phyloP scores from a whole-genome alignment of 306 rosid species.

The Bauhinia variegata region DNA sequence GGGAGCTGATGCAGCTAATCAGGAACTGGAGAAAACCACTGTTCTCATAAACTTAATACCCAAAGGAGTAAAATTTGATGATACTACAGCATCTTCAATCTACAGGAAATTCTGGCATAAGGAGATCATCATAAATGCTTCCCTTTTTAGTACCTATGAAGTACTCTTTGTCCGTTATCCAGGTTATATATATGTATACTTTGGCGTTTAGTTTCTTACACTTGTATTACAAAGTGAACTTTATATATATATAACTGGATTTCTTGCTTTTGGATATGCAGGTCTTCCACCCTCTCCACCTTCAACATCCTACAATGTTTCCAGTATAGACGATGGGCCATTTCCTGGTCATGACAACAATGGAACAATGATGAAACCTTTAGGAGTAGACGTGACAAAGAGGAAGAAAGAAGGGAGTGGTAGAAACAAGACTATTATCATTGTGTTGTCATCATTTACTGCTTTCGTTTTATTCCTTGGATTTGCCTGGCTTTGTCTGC shows the following conservation, averaged over 20 bases:
- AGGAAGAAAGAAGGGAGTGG: conserved; percentile 54
- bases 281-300: conserved; percentile 99
- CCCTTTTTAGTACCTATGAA: conserved; percentile 76
- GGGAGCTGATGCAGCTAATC: conserved; percentile 86
- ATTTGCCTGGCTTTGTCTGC: conserved; percentile 65
- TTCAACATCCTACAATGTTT: conserved; percentile 52
- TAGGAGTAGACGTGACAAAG: conserved; percentile 79
- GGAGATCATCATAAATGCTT: conserved; percentile 60
- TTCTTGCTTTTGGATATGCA: conserved; percentile 46
- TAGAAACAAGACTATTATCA: conserved; percentile 53
- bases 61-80: conserved; percentile 62
- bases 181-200: conserved; percentile 67
- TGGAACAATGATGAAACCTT: conserved; percentile 72
- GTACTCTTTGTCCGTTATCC: conserved; percentile 78
- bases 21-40: conserved; percentile 73
- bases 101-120: conserved; percentile 75
- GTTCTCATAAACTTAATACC: conserved; percentile 86
- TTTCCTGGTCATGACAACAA: conserved; percentile 48
- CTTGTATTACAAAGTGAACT: background rate
- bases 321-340: conserved; percentile 65
- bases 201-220: conserved; percentile 3
- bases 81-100: conserved; percentile 57
- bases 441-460: conserved; percentile 70
- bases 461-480: conserved; percentile 64
- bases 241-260: conserved; percentile 17